phyloP scores from a whole-genome alignment of 345 rosid genomes.

The Dimocarpus longan region DNA sequence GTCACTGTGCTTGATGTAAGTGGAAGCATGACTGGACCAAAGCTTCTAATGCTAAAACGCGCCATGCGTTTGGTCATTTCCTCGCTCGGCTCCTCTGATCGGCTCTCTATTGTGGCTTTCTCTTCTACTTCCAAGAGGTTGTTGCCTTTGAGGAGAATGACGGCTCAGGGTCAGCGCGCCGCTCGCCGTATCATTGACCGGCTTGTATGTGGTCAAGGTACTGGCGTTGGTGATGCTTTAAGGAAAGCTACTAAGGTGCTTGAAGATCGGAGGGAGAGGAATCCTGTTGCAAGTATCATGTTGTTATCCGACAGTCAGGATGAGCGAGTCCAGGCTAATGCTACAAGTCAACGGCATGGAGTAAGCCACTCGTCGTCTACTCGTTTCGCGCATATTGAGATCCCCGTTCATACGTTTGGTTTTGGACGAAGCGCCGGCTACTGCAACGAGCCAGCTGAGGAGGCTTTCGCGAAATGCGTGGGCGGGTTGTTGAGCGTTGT shows the following conservation, averaged over 20 bases:
- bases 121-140: constrained; percentile 58
- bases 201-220: constrained; percentile 61
- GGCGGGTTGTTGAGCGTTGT: constrained; percentile 64
- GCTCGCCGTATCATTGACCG: constrained; percentile 63
- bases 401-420: constrained; percentile 59
- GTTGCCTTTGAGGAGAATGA: constrained; percentile 74
- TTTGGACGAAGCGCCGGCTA: constrained; percentile 55
- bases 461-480: constrained; percentile 62
- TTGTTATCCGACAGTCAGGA: constrained; percentile 67
- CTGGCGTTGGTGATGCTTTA: constrained; percentile 59
- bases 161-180: constrained; percentile 62
- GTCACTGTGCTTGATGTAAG: constrained; percentile 72
- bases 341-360: constrained; percentile 32
- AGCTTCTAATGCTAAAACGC: constrained; percentile 69
- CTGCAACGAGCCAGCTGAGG: constrained; percentile 58
- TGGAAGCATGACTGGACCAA: constrained; percentile 57
- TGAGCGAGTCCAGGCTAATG: constrained; percentile 28
- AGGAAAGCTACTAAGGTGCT: constrained; percentile 81
- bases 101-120: constrained; percentile 72
- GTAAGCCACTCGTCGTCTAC: constrained; percentile 49
- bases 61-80: constrained; percentile 67
- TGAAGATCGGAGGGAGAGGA: constrained; percentile 77
- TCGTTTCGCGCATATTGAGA: constrained; percentile 72
- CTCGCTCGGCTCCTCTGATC: constrained; percentile 65
- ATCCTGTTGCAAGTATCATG: constrained; percentile 70